A percentile compares a stretch with the other conserved stretches of the same genome.
Conservation (phyloP, 768 basidiomycete species). For the Suillus ampliporus region DNA sequence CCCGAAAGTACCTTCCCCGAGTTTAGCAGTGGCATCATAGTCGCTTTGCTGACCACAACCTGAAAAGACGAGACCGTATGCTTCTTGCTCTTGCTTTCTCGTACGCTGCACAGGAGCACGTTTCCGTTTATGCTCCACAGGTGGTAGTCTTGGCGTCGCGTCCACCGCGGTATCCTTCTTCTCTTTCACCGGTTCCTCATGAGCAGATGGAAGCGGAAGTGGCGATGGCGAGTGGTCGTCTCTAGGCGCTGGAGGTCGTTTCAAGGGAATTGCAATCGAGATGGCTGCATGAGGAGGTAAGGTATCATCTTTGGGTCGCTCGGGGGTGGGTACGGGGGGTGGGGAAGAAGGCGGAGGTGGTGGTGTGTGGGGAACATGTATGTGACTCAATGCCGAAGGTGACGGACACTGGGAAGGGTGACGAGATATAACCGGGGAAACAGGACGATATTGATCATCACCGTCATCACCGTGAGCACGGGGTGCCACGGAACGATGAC, state of each 20-base stretch:
- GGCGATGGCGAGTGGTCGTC: constrained; percentile 52
- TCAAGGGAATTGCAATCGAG: constrained; percentile 47
- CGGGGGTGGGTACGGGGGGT: constrained; percentile 45
- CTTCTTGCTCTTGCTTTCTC: constrained; percentile 65
- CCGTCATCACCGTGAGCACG: constrained; percentile 9
- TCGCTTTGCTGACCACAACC: constrained; percentile 76
- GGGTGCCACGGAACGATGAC: constrained; percentile 17
- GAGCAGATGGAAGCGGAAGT: constrained; percentile 37
- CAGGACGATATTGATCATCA: constrained; percentile 26
- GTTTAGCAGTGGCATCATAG: constrained; percentile 83
- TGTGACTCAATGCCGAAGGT: constrained; percentile 11
- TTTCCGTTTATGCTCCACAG: constrained; percentile 33
- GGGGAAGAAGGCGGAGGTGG: constrained; percentile 34
- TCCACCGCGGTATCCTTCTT: constrained; percentile 23
- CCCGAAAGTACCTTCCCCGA: constrained; percentile 98
- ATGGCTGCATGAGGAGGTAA: constrained; percentile 47
- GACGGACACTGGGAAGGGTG: constrained; percentile 26
- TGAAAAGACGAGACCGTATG: constrained; percentile 69
- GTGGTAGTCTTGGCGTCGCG: not conserved
- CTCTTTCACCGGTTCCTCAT: constrained; percentile 34
- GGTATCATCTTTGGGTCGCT: constrained; percentile 35
- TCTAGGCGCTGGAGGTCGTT: constrained; percentile 52
- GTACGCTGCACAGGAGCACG: constrained; percentile 56
- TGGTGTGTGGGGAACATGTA: constrained; percentile 14
- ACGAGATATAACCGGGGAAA: constrained; percentile 25